Percentiles rank a stretch among this genome's conserved stretches.
Conservation (phyloP, 1,139 yeast genomes). For the Nakaseomyces uthaithaninus region DNA sequence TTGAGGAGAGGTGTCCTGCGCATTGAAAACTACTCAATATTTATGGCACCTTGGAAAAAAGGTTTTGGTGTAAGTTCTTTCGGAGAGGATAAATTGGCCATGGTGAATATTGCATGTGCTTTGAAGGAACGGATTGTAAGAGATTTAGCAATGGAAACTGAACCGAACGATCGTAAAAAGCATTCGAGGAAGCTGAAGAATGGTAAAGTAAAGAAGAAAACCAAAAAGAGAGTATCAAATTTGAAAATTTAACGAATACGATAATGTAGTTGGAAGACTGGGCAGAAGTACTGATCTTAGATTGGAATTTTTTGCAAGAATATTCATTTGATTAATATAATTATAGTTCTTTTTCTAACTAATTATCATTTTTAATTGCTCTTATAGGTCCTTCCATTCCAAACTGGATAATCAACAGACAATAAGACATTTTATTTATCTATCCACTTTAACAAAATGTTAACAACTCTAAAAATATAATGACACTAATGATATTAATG, state of each 20-base stretch:
- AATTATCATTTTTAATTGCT: no score
- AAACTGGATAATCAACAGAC: no score
- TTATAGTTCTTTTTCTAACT: background rate
- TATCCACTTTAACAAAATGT: no score
- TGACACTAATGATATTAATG: no score
- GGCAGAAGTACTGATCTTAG: no score
- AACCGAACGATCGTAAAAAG: background rate
- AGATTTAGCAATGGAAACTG: slow-evolving; percentile 9
- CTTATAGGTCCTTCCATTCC: no score
- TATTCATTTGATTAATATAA: background rate
- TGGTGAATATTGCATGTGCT: slow-evolving; percentile 17
- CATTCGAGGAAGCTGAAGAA: background rate
- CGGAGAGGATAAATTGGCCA: slow-evolving; percentile 16
- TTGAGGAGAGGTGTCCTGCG: slow-evolving; percentile 18
- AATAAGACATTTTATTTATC: no score
- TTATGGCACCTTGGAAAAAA: slow-evolving; percentile 20
- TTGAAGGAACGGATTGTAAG: slow-evolving; percentile 15
- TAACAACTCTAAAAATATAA: no score
- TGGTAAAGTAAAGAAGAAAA: slow-evolving; percentile 7
- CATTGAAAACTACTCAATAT: slow-evolving; percentile 17
- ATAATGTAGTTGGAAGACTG: no score
- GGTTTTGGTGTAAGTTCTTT: slow-evolving; percentile 20
- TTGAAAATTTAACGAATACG: background rate
- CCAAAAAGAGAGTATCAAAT: slow-evolving; percentile 1
- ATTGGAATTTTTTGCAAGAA: no score